A percentile compares a stretch with the other conserved stretches of the same genome.
These are phyloP conservation scores for Sphagnurus paluster DNA, from an alignment of 1,284 basidiomycete genomes.

Conservation along the genomic window DNA sequence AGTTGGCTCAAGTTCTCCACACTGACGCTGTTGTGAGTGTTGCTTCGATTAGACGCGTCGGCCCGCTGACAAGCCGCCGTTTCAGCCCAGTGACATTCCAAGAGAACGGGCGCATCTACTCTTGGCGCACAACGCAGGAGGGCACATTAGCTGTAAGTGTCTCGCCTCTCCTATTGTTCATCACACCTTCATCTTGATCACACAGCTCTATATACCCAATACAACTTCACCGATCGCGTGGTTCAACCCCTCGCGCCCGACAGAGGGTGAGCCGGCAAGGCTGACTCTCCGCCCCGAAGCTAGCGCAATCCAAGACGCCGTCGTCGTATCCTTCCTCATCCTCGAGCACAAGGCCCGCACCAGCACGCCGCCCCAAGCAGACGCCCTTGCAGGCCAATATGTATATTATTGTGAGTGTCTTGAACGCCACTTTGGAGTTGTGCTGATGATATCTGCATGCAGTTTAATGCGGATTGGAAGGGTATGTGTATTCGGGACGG, in stretches of 20 bases:
- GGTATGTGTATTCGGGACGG: too few species aligned
- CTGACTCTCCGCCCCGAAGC: conserved; percentile 16
- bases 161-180: neutral
- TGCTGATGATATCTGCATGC: too few species aligned
- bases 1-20: conserved; percentile 20
- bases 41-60: neutral
- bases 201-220: too few species aligned
- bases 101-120: conserved; percentile 9
- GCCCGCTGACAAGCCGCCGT: neutral
- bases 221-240: conserved; percentile 14
- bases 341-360: conserved; percentile 19
- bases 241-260: conserved; percentile 14
- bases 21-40: conserved; percentile 17
- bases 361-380: conserved; percentile 6
- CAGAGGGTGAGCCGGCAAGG: conserved; percentile 8
- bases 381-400: conserved; percentile 8
- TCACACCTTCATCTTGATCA: conserved; percentile 5
- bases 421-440: neutral
- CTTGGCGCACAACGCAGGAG: conserved; percentile 15
- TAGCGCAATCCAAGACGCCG: conserved; percentile 16
- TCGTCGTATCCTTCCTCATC: conserved; percentile 20
- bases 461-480: too few species aligned
- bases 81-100: conserved; percentile 19
- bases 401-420: conserved; percentile 16
- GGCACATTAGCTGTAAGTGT: conserved; percentile 12